Evolutionary conservation across 164 flowering plant species (phyloP), one percentile per base, ranked within the genome.

Genomic region (Echeveria elegans): DNA sequence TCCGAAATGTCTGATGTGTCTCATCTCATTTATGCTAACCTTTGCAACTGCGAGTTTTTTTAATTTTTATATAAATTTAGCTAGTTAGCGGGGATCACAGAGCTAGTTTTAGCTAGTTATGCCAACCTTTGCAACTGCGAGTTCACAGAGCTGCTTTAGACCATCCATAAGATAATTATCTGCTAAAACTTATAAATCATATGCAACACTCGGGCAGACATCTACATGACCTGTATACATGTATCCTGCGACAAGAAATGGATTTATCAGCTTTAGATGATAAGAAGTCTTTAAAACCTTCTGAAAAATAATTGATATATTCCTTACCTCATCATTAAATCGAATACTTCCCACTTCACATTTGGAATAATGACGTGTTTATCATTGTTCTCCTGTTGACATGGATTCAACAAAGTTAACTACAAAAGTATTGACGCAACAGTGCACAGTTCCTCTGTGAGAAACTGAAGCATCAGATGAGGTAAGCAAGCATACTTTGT

Each of bases 381-480:
- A 7, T 87, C 90, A 74, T 85, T 87, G 75, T 78, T 85, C 69
- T 85, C 93, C 93, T 85, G 84, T 63, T 36, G 12, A 4, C 24
- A 63, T 34, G 41, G 28, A 32, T 6, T 9, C n/a, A 32, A 63
- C n/a, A 76, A 72, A 5, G 21, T 43, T 59, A 19, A 29, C 12
- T 16, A 43, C 23, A 15, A 40, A 45, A n/a, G 65, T 34, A 52
- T 18, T 24, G 36, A 21, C 90, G 66, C 92, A 87, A 85, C 93
- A 88, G 85, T 60, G 93, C 93, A 36, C 43, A 88, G 85, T 64
- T n/a, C n/a, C n/a, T n/a, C n/a, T n/a, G n/a, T n/a, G n/a, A n/a
- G n/a, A n/a, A n/a, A n/a, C n/a, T n/a, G n/a, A n/a, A n/a, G 87
- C 83, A 72, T 88, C 93, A 7, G 90, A 88, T 53, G 92, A 85